phyloP scores from a whole-genome alignment of 345 rosid species.

The Populus pruinosa region DNA sequence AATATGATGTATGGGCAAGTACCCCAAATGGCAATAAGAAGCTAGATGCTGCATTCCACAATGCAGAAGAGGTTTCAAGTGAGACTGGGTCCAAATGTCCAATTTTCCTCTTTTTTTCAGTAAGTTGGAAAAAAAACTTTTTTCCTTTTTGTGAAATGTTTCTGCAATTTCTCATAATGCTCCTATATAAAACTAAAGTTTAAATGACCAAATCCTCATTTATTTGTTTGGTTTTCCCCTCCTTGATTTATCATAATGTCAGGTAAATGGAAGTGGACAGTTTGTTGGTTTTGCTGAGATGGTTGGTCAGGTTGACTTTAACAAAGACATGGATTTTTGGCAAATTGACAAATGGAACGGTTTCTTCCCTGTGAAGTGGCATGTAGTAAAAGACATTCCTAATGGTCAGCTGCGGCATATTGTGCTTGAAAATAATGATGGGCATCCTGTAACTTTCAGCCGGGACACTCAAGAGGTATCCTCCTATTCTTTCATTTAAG shows the following conservation, averaged over 20 bases:
- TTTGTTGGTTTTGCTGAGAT: constrained; percentile 83
- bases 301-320: constrained; percentile 66
- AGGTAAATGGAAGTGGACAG: constrained; percentile 87
- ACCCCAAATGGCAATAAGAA: constrained; percentile 69
- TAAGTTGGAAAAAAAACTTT: constrained; percentile 24
- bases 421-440: constrained; percentile 62
- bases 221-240: background rate
- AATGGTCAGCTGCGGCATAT: constrained; percentile 62
- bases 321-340: constrained; percentile 79
- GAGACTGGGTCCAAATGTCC: constrained; percentile 48
- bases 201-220: background rate
- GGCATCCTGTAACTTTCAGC: constrained; percentile 59
- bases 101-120: constrained; percentile 71
- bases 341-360: constrained; percentile 79
- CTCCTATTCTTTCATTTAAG: background rate
- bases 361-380: constrained; percentile 78
- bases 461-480: constrained; percentile 80
- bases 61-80: constrained; percentile 43
- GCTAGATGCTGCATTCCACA: constrained; percentile 60
- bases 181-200: background rate
- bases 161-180: background rate
- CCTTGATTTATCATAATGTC: constrained; percentile 1
- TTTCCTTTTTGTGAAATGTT: background rate
- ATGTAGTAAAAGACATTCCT: constrained; percentile 65
- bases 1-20: constrained; percentile 77